Conservation (phyloP, 768 basidiomycete species). For the Amanita exitialis region DNA sequence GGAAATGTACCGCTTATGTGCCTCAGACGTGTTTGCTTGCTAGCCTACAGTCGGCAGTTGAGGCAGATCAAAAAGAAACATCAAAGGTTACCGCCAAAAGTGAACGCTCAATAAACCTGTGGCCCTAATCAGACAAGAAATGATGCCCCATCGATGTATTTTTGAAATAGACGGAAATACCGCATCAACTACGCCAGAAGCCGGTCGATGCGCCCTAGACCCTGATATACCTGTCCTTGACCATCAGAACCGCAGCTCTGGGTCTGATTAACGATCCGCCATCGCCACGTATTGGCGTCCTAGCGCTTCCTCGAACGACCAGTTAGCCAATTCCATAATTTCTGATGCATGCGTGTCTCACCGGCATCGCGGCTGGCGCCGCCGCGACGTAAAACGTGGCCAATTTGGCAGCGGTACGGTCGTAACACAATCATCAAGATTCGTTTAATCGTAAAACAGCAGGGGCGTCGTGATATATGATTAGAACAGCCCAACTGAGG, state of each 20-base stretch:
- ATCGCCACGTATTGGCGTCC: no score
- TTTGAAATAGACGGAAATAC: no score
- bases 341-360: not conserved
- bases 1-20: not conserved
- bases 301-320: no score
- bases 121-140: not conserved
- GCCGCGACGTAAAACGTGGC: no score
- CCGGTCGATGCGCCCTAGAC: no score
- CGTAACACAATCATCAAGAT: no score
- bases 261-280: no score
- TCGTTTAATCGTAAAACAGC: not conserved
- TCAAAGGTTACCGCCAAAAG: not conserved
- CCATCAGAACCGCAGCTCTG: no score
- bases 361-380: not conserved
- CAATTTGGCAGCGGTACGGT: no score
- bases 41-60: not conserved
- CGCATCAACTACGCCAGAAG: not conserved
- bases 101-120: not conserved
- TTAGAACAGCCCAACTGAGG: not conserved
- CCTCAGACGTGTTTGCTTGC: not conserved
- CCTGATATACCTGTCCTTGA: no score
- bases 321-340: no score
- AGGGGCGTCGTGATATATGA: not conserved
- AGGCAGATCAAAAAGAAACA: not conserved
- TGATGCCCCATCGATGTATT: not conserved